Percentiles rank a stretch among this genome's conserved stretches.
These are phyloP conservation scores for Solanum pinnatisectum DNA, from an alignment of 257 asterid species.

Conservation along the genomic window DNA sequence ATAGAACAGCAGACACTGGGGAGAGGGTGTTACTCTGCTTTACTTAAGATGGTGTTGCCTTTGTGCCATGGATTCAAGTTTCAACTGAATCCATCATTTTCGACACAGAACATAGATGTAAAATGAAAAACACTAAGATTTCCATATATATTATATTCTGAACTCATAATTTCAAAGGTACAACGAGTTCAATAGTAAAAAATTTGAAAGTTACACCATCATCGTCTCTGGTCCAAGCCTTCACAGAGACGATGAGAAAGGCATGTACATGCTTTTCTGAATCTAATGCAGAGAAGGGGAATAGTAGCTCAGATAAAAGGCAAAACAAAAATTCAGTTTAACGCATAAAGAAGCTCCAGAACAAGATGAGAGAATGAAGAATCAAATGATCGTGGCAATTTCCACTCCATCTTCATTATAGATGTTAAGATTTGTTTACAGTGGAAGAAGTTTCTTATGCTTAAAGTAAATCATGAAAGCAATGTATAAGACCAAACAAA, in stretches of 20 bases:
- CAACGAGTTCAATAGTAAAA: not conserved
- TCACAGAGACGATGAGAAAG: not conserved
- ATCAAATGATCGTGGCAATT: not conserved
- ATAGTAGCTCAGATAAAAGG: not conserved
- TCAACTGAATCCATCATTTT: not conserved
- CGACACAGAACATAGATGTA: not conserved
- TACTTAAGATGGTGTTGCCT: not conserved
- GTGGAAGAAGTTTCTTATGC: slow-evolving; percentile 72
- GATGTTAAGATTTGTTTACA: slow-evolving; percentile 19
- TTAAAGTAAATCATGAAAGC: slow-evolving; percentile 60
- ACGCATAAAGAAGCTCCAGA: not conserved
- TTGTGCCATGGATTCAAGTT: not conserved
- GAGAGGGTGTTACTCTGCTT: not conserved
- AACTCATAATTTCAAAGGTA: not conserved
- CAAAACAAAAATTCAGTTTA: not conserved
- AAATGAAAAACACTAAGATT: too few species aligned
- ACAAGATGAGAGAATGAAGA: not conserved
- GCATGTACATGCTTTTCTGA: not conserved
- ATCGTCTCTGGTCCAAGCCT: not conserved
- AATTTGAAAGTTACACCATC: not conserved
- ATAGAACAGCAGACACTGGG: not conserved
- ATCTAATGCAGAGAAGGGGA: not conserved
- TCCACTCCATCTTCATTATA: not conserved
- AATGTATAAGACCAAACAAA: slow-evolving; percentile 48
- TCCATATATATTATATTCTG: not conserved